Conservation (phyloP, 1,284 basidiomycete species). For the Tilletia indica region DNA sequence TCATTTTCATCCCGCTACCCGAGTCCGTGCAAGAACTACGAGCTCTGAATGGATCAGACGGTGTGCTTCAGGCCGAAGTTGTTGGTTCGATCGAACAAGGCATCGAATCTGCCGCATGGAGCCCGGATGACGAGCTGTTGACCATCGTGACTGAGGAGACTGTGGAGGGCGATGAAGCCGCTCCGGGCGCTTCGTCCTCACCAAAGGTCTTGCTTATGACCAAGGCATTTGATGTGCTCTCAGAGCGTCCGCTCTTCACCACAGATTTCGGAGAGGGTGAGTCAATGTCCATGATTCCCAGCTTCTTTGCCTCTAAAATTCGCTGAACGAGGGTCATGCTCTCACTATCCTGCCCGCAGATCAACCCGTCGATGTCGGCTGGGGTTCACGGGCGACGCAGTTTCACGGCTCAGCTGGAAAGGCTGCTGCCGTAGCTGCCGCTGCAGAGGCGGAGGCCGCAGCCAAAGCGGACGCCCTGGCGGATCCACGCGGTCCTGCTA, state of each 20-base stretch:
- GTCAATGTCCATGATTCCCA: constrained; percentile 19
- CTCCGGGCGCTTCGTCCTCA: constrained; percentile 17
- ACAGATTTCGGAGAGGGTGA: constrained; percentile 80
- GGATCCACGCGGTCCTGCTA: constrained; percentile 49
- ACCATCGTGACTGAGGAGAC: constrained; percentile 60
- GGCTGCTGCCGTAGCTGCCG: constrained; percentile 65
- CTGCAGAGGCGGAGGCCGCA: constrained; percentile 60
- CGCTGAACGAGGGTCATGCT: not conserved
- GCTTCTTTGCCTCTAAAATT: too few relatives aligned
- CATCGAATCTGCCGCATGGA: constrained; percentile 79
- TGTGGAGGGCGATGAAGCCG: constrained; percentile 20
- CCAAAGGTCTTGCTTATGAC: constrained; percentile 85
- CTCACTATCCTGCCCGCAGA: constrained; percentile 60
- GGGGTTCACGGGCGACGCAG: constrained; percentile 95
- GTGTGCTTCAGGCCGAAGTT: constrained; percentile 31
- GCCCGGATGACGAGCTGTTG: constrained; percentile 82
- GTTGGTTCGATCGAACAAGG: constrained; percentile 79
- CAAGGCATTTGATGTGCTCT: constrained; percentile 79
- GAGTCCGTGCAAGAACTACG: not conserved
- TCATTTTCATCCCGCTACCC: constrained; percentile 38
- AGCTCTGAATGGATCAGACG: constrained; percentile 1
- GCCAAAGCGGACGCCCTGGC: constrained; percentile 27
- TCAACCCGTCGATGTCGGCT: constrained; percentile 88
- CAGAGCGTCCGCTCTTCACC: constrained; percentile 71
- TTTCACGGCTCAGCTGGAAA: constrained; percentile 97